These are phyloP conservation scores for Cutaneotrichosporon cavernicola DNA, from an alignment of 1,284 basidiomycete genomes.

Conservation along the genomic window DNA sequence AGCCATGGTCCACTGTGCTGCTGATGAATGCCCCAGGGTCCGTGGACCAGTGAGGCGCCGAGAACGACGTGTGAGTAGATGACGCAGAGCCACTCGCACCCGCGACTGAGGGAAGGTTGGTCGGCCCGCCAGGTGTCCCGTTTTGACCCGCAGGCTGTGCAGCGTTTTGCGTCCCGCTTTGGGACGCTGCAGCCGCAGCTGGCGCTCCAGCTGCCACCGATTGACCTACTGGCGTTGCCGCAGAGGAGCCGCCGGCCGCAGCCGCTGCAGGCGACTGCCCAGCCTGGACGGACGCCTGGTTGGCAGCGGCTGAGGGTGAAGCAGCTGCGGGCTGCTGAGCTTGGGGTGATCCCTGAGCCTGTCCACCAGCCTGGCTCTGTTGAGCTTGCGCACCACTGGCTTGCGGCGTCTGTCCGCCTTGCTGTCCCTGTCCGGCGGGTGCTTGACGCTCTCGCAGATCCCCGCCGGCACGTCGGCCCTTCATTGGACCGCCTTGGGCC, in stretches of 20 bases:
- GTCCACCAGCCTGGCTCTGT: not conserved
- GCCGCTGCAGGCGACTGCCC: not conserved
- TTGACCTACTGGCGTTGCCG: not conserved
- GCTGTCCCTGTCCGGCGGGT: not conserved
- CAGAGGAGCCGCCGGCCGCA: not conserved
- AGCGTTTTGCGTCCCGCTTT: not conserved
- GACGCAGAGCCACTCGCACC: not conserved
- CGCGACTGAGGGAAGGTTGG: not conserved
- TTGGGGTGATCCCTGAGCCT: not conserved
- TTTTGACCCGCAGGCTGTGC: not conserved
- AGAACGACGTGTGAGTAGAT: slow-evolving; percentile 12
- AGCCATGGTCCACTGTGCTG: slow-evolving; percentile 11
- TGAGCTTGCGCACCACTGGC: not conserved
- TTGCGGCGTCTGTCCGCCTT: not conserved
- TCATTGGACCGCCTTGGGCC: not conserved
- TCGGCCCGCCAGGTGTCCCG: not conserved
- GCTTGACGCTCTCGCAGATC: not conserved
- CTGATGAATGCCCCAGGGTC: slow-evolving; percentile 15
- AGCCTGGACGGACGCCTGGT: not conserved
- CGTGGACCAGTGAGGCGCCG: slow-evolving; percentile 19
- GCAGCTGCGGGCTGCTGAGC: not conserved
- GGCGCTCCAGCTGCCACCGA: not conserved
- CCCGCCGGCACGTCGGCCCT: not conserved
- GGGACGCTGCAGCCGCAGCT: not conserved
- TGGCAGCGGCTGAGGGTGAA: not conserved